Evolutionary conservation across 2,329 filamentous ascomycete genomes (phyloP), one percentile per base, ranked within the genome.

Genomic region (Ophiostoma ulmi): DNA sequence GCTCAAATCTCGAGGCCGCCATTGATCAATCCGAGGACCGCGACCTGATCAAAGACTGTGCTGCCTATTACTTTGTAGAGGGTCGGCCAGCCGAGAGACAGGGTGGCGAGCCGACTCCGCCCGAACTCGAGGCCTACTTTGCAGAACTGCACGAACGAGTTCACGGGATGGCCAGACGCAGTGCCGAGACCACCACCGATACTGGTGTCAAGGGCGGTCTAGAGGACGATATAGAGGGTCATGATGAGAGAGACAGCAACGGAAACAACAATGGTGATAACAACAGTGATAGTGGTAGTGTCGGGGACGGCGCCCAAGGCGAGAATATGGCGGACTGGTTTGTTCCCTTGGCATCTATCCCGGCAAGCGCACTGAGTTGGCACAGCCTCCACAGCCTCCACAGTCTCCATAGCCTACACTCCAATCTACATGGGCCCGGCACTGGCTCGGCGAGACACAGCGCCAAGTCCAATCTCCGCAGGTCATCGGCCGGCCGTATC

Each of bases 1-100:
- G 17, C 8, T 58, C 52, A 5, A 26, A 26, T 6, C 52, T 58
- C 52, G 52, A 58, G 52, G 52, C n/a, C n/a, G 52, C 52, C 52
- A 58, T 58, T 17, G 52, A 58, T 22, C 52, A 58, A n/a, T 58
- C 52, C 22, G 52, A 58, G n/a, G 52, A 58, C 52, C 52, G 52
- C 52, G 52, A 58, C 11, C n/a, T 58, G n/a, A 58, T 58, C 22
- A 58, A 22, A 6, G n/a, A 58, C 7, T 22, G n/a, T 26, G 52
- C 52, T 2, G 10, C n/a, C 22, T 58, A 58, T 11, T 22, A 58
- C n/a, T 58, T 58, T 58, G 22, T 58, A n/a, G 52, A 26, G 22
- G 44, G 44, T 20, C 44, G 17, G 44, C 44, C 44, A 5, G 17
- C 44, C 17, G 3, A n/a, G 44, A 48, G n/a, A 20, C 17, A 5